A percentile compares a stretch with the other conserved stretches of the same genome.
Evolutionary conservation across 1,139 yeast species (phyloP).

Genomic region (Komagataea norvegica): DNA sequence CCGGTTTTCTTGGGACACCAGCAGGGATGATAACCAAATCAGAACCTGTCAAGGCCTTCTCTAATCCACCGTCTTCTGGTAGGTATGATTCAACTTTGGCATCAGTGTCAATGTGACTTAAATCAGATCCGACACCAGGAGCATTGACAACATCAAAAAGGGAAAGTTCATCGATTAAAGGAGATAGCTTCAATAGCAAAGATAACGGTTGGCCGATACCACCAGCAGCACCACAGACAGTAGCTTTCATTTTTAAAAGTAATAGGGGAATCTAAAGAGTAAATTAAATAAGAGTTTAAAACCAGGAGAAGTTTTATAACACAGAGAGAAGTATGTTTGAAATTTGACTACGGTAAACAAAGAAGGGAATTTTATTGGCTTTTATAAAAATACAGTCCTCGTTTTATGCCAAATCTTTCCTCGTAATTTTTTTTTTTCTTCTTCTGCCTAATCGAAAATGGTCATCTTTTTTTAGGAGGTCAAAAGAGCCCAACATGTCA

Average conservation of each 20-base stretch:
- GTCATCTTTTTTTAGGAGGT: too few relatives aligned
- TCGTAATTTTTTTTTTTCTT: too few relatives aligned
- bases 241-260: slow-evolving; percentile 42
- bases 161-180: slow-evolving; percentile 54
- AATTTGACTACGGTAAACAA: too few relatives aligned
- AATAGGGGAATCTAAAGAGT: not conserved
- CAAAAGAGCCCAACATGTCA: too few relatives aligned
- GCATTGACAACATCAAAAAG: slow-evolving; percentile 87
- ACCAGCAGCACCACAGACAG: slow-evolving; percentile 79
- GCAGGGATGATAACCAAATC: slow-evolving; percentile 89
- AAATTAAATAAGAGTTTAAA: not conserved
- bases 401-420: too few relatives aligned
- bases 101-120: slow-evolving; percentile 84
- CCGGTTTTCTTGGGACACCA: slow-evolving; percentile 97
- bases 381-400: too few relatives aligned
- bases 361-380: too few relatives aligned
- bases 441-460: too few relatives aligned
- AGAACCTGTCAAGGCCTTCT: slow-evolving; percentile 59
- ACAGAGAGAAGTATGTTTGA: too few relatives aligned
- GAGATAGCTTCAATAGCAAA: slow-evolving; percentile 62
- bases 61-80: slow-evolving; percentile 57
- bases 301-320: not conserved
- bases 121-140: slow-evolving; percentile 91
- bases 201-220: slow-evolving; percentile 96
- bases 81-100: slow-evolving; percentile 65